Conservation (phyloP, 305 asterid genomes). For the Andrographis paniculata region DNA sequence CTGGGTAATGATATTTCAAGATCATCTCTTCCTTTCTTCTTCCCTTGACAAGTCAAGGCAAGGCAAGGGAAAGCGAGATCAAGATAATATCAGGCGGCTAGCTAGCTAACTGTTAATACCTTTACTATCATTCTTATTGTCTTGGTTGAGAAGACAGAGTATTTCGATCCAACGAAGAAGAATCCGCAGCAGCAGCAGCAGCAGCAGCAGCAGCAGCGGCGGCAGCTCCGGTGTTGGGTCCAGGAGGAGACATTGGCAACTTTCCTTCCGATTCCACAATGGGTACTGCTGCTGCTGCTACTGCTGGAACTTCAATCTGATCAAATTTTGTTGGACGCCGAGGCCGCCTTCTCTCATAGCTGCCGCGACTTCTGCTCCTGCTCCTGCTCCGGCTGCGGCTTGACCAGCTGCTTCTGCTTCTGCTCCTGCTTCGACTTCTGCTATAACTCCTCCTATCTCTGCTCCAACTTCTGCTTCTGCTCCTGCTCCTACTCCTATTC, state of each 20-base stretch:
- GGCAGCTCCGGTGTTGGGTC: neutral
- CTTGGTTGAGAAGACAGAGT: neutral
- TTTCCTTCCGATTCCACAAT: slow-evolving; percentile 15
- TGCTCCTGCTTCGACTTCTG: slow-evolving; percentile 32
- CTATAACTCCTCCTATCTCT: slow-evolving; percentile 40
- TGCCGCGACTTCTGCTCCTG: slow-evolving; percentile 40
- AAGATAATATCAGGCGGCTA: too few species aligned
- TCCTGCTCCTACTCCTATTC: slow-evolving; percentile 46
- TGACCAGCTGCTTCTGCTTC: slow-evolving; percentile 29
- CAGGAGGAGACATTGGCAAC: slow-evolving; percentile 26
- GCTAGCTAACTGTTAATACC: too few species aligned
- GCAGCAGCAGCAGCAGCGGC: too few species aligned
- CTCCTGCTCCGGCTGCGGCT: slow-evolving; percentile 48
- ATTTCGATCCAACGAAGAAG: neutral
- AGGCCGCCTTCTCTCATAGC: slow-evolving; percentile 57
- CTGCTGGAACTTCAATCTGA: slow-evolving; percentile 46
- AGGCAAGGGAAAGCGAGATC: too few species aligned
- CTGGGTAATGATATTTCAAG: too few species aligned
- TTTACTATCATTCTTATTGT: too few species aligned
- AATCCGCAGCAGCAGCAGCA: too few species aligned
- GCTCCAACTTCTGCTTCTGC: slow-evolving; percentile 46
- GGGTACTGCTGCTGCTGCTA: slow-evolving; percentile 30
- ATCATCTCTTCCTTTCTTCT: too few species aligned
- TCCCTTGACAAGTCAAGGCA: too few species aligned
- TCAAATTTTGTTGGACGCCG: slow-evolving; percentile 61